Evolutionary conservation across 352 stramenopile genomes (phyloP).

Genomic region (Globisporangium nunn): DNA sequence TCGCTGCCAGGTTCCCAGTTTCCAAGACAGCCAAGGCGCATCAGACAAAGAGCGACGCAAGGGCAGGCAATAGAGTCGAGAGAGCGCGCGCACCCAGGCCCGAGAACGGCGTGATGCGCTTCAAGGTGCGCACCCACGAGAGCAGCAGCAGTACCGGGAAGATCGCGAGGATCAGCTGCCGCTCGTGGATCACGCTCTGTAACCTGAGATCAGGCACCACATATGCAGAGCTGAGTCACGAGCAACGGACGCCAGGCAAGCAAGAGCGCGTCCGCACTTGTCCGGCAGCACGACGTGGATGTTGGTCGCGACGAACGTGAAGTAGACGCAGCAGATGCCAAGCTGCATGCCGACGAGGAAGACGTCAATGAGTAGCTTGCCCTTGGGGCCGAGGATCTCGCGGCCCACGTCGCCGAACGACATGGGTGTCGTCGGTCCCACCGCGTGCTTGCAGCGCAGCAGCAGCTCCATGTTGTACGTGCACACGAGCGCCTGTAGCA

Average conservation of each 20-base stretch:
- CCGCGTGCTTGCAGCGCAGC: conserved; percentile 52
- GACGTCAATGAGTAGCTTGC: conserved; percentile 68
- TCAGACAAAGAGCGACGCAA: background rate
- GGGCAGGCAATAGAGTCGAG: too few relatives aligned
- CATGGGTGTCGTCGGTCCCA: conserved; percentile 45
- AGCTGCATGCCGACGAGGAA: conserved; percentile 76
- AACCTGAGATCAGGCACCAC: conserved; percentile 18
- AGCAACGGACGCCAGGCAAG: too few relatives aligned
- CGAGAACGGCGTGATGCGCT: conserved; percentile 72
- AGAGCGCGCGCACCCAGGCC: conserved; percentile 33
- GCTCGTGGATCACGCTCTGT: conserved; percentile 53
- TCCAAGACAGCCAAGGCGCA: background rate
- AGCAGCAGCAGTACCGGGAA: conserved; percentile 63
- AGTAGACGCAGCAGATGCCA: conserved; percentile 81
- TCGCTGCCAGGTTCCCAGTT: conserved; percentile 25
- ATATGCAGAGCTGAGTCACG: too few relatives aligned
- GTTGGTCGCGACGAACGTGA: conserved; percentile 80
- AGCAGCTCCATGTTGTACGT: conserved; percentile 84
- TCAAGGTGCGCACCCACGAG: conserved; percentile 69
- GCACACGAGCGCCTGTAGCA: conserved; percentile 44
- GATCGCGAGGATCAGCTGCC: conserved; percentile 70
- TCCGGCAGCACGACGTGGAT: conserved; percentile 66
- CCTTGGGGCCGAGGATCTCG: conserved; percentile 47
- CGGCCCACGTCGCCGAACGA: conserved; percentile 69
- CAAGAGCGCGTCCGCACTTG: conserved; percentile 19